A percentile compares a stretch with the other conserved stretches of the same genome.
phyloP scores from a whole-genome alignment of 257 asterid genomes.

The Fraxinus pennsylvanica region DNA sequence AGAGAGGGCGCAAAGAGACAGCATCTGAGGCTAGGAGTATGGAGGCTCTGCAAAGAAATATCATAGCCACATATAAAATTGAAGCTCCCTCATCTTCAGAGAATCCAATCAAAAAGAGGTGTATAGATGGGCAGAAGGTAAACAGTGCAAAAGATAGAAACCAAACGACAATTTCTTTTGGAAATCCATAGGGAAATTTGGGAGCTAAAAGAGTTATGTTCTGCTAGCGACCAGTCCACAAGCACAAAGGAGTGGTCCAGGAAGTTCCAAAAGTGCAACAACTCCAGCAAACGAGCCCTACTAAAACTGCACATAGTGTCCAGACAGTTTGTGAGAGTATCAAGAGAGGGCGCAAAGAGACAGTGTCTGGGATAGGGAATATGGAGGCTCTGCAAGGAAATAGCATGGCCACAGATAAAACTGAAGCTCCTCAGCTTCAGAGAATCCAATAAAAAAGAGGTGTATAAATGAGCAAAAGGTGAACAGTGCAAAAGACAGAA shows the following conservation, averaged over 20 bases:
- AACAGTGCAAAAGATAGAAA: too few species aligned
- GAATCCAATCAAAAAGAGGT: not conserved
- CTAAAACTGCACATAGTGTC: slow-evolving; percentile 18
- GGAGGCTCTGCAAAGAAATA: not conserved
- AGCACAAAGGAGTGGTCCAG: slow-evolving; percentile 33
- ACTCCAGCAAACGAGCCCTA: slow-evolving; percentile 12
- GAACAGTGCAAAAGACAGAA: slow-evolving; percentile 20
- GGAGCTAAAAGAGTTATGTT: slow-evolving; percentile 20
- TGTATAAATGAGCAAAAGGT: slow-evolving; percentile 27
- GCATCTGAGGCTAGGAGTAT: slow-evolving; percentile 5
- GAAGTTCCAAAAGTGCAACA: slow-evolving; percentile 24
- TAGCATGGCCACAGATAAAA: slow-evolving; percentile 17
- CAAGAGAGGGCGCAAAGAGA: slow-evolving; percentile 34
- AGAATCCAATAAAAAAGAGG: slow-evolving; percentile 44
- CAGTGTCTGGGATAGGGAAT: slow-evolving; percentile 6
- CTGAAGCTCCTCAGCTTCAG: slow-evolving; percentile 35
- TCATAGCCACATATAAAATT: slow-evolving; percentile 12
- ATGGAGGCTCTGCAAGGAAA: slow-evolving; percentile 6
- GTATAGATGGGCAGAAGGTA: too few species aligned
- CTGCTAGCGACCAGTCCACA: slow-evolving; percentile 15
- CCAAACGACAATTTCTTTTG: slow-evolving; percentile 25
- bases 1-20: slow-evolving; percentile 25
- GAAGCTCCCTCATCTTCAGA: slow-evolving; percentile 26
- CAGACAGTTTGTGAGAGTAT: slow-evolving; percentile 25
- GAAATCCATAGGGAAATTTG: slow-evolving; percentile 20